These are phyloP conservation scores for Suhomyces faveliae DNA, from an alignment of 805 yeast species.

Conservation along the genomic window DNA sequence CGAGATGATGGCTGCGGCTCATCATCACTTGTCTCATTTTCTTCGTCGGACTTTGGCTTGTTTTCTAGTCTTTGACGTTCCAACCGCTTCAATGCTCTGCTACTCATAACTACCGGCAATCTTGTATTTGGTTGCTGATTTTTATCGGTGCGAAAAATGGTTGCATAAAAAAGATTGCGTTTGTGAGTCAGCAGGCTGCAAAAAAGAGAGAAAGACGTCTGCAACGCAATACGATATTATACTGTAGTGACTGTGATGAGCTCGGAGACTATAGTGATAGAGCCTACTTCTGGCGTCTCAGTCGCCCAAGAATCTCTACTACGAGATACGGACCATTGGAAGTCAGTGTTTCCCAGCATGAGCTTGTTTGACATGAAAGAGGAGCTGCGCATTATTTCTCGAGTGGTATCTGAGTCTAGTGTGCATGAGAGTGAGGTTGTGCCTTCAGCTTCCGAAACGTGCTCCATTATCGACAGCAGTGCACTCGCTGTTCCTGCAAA, in stretches of 20 bases:
- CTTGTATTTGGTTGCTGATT: background rate
- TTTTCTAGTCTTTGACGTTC: slow-evolving; percentile 21
- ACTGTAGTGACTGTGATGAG: background rate
- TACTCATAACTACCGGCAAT: slow-evolving; percentile 19
- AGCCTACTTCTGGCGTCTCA: background rate
- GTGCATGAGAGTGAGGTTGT: background rate
- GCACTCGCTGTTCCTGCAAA: background rate
- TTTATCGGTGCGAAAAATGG: background rate
- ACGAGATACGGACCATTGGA: background rate
- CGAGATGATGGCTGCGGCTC: slow-evolving; percentile 10
- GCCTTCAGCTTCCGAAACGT: background rate
- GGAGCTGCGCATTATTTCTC: too few species aligned
- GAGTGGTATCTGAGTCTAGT: background rate
- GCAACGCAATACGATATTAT: too few species aligned
- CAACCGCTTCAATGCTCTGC: slow-evolving; percentile 24
- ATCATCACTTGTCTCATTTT: slow-evolving; percentile 13
- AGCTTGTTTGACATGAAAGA: too few species aligned
- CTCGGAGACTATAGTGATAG: background rate
- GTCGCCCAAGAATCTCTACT: background rate
- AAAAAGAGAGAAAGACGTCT: too few species aligned
- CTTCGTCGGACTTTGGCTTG: slow-evolving; percentile 11
- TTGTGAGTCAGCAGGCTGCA: slow-evolving; percentile 8
- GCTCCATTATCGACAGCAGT: background rate
- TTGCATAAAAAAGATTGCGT: slow-evolving; percentile 1
- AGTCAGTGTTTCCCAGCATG: background rate